Base-by-base conservation (phyloP, 768 basidiomycete genomes). In the Collybiopsis confluens region DNA sequence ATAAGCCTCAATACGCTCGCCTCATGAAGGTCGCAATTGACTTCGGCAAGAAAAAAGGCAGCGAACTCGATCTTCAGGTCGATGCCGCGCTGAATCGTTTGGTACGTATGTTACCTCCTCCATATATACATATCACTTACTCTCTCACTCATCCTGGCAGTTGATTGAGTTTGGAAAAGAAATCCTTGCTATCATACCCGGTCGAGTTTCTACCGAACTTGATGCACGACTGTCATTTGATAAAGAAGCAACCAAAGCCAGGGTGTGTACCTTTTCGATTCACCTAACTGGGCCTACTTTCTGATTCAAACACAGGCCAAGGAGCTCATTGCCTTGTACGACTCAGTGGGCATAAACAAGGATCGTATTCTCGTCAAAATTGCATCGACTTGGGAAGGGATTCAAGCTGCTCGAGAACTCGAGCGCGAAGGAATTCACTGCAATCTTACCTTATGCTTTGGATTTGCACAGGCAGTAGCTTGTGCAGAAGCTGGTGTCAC, bases 331-430 rank as follows among this genome's bases (percentile, higher is more conserved):
- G 85, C 85, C 35, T 86, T 98, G 56, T 99, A 99, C 79, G 82
- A 94, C 33, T 90, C 90, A n/a, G 68, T 94, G 59, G 97, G 97
- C 59, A 85, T 99, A 76, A 76, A 83, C 68, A 92, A 90, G 75
- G 94, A 98, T 41, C 92, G 97, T 58, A 78, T 99, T 58, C 79
- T 99, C 62, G 98, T 99, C 85, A 99, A 99, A 80, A 98, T 99
- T 66, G 97, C 96, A 27, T 96, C 97, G 37, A 95, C 95, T 45
- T 99, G 92, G 91, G 97, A 98, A 74, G 97, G 97, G 73, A 99
- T 99, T 76, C 96, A 99, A 72, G 97, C 97, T 56, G 97, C 97
- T 35, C 86, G 93, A 58, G 88, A 95, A 72, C 87, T 99, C 61
- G 97, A 99, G 78, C 71, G 80, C 57, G 89, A 96, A 55, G 81